Base-by-base conservation (phyloP, 1,139 yeast genomes). In the Suhomyces yuchorum region DNA sequence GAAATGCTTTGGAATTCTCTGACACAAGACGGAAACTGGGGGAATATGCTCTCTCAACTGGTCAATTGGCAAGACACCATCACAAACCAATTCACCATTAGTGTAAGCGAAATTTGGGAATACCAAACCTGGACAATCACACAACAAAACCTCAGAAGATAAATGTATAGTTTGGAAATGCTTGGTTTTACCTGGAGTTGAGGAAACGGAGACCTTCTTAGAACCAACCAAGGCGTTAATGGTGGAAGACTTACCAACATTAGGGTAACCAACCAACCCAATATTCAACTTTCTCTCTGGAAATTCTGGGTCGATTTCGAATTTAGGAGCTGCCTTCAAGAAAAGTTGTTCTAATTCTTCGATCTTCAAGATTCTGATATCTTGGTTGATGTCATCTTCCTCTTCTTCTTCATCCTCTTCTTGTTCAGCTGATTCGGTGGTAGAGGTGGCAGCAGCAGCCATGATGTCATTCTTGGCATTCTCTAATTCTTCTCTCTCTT, bases 71-170 rank as follows among this genome's bases (percentile, higher is more conserved):
- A 95, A 77, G 9, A 95, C 97, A 78, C 99, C 99, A 63, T 91
- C 90, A 73, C 98, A 91, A 0, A 95, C 99, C 60, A 95, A 80
- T 62, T 95, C 99, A 58, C 96, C 98, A 62, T 92, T 91, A 22
- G 97, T 89, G 65, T 88, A 88, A 17, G 99, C 98, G 66, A 93
- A 95, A 63, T 93, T 95, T 32, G 99, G 99, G 75, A 95, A 95
- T 19, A 95, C 99, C 56, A 95, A 78, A 78, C 99, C 99, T 2
- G 99, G 99, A 77, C 99, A 95, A 78, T 95, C 99, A 71, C 99
- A 93, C 46, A 95, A 77, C 56, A 90, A 78, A 8, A 93, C 96
- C 40, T 86, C 78, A 43, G 87, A 87, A 0, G 97, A 84, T 41
- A 95, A 78, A 61, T 85, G 82, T 53, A 95, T 91, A 2, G 99